These are phyloP conservation scores for Solanum aculeatissimum DNA, from an alignment of 305 asterid species.

Conservation along the genomic window DNA sequence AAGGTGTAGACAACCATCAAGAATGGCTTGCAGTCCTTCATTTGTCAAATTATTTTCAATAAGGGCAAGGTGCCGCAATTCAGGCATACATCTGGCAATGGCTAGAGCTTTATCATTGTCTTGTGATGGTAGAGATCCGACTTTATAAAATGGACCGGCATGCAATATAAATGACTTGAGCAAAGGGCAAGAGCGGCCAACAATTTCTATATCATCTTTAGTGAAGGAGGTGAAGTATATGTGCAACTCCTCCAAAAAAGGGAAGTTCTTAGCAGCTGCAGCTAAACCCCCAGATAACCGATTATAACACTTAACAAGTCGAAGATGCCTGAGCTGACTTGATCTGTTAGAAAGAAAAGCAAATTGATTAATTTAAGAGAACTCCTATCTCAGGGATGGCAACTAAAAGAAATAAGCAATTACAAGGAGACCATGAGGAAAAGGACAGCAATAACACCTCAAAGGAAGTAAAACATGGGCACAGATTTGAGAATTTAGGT, in stretches of 20 bases:
- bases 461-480: neutral
- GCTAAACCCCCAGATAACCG: neutral
- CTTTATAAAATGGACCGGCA: neutral
- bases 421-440: neutral
- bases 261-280: conserved; percentile 13
- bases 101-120: neutral
- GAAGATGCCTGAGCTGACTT: conserved; percentile 18
- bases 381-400: neutral
- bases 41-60: neutral
- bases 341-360: conserved; percentile 12
- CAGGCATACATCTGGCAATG: conserved; percentile 1
- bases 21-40: neutral
- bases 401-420: neutral
- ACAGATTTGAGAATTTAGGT: neutral
- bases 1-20: neutral
- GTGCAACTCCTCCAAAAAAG: conserved; percentile 30
- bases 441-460: neutral
- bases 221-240: neutral
- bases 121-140: neutral
- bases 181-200: conserved; percentile 32
- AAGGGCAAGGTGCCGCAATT: neutral
- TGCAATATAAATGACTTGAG: conserved; percentile 29
- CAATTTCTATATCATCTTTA: conserved; percentile 4
- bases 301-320: conserved; percentile 6
- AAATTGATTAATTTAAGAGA: neutral